phyloP scores from a whole-genome alignment of 306 rosid species.

The Erythrophleum fordii region DNA sequence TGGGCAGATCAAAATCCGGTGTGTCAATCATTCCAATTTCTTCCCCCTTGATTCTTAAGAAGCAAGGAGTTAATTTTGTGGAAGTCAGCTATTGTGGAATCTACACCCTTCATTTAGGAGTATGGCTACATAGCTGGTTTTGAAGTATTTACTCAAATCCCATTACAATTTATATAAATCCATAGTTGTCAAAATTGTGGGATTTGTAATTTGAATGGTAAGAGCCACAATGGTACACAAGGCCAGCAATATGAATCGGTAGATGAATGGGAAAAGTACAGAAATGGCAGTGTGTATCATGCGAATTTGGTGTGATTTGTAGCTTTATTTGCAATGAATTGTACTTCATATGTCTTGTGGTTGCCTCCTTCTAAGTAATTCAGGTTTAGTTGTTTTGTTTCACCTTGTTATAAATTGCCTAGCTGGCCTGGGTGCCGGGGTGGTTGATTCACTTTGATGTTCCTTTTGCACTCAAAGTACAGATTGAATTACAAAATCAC shows the following conservation, averaged over 20 bases:
- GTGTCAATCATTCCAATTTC: conserved; percentile 32
- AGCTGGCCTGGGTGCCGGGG: neutral
- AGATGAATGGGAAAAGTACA: neutral
- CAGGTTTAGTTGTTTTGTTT: neutral
- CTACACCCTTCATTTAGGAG: conserved; percentile 14
- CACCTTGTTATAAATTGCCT: neutral
- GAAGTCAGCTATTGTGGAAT: conserved; percentile 30
- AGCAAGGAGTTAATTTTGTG: conserved; percentile 12
- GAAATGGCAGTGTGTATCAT: neutral
- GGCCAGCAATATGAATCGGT: neutral
- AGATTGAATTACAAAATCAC: neutral
- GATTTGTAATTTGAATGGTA: neutral
- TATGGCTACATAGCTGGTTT: conserved; percentile 24
- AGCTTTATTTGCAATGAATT: neutral
- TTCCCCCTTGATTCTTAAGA: conserved; percentile 3
- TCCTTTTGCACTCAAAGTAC: neutral
- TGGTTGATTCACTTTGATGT: neutral
- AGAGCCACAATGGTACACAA: neutral
- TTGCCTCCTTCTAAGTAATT: neutral
- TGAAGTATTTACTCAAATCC: conserved; percentile 12
- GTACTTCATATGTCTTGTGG: neutral
- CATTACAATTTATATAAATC: neutral
- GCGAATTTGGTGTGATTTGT: neutral
- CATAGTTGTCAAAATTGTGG: neutral
- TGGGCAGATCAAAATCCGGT: conserved; percentile 99